phyloP scores from a whole-genome alignment of 805 yeast genomes.

The Nakazawaea siamensis region DNA sequence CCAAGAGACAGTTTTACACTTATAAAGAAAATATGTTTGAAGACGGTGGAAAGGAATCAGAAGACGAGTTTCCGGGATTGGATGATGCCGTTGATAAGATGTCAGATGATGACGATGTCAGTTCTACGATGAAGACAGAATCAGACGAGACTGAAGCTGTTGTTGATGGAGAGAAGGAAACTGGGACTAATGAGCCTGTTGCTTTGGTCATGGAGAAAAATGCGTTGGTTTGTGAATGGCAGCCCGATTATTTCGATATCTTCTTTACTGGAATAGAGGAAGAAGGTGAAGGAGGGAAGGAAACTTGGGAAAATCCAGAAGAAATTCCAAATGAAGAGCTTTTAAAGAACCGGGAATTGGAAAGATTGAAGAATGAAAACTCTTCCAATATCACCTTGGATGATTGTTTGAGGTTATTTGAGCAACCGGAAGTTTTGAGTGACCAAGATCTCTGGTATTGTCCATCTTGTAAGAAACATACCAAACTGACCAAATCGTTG shows the following conservation, averaged over 20 bases:
- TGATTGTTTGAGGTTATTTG: constrained; percentile 69
- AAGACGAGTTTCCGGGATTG: constrained; percentile 4
- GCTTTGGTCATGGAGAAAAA: constrained; percentile 23
- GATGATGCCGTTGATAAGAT: constrained; percentile 2
- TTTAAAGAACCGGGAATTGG: constrained; percentile 31
- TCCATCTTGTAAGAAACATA: constrained; percentile 79
- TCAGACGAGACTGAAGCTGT: not conserved
- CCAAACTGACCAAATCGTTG: constrained; percentile 84
- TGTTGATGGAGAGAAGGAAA: constrained; percentile 9
- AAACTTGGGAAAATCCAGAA: constrained; percentile 49
- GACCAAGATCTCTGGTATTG: constrained; percentile 93
- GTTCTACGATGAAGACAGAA: not conserved
- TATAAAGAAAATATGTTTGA: constrained; percentile 15
- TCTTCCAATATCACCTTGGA: constrained; percentile 44
- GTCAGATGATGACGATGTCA: constrained; percentile 4
- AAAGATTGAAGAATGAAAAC: constrained; percentile 16
- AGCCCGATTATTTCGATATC: constrained; percentile 32
- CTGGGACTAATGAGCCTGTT: constrained; percentile 1
- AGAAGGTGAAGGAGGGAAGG: constrained; percentile 36
- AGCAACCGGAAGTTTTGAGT: constrained; percentile 78
- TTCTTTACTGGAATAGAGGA: constrained; percentile 44
- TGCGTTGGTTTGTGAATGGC: constrained; percentile 65
- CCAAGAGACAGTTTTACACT: constrained; percentile 23
- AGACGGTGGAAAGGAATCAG: not conserved
- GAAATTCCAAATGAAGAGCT: constrained; percentile 45